phyloP scores from a whole-genome alignment of 2,329 filamentous ascomycete species.

The Trichophyton rubrum region DNA sequence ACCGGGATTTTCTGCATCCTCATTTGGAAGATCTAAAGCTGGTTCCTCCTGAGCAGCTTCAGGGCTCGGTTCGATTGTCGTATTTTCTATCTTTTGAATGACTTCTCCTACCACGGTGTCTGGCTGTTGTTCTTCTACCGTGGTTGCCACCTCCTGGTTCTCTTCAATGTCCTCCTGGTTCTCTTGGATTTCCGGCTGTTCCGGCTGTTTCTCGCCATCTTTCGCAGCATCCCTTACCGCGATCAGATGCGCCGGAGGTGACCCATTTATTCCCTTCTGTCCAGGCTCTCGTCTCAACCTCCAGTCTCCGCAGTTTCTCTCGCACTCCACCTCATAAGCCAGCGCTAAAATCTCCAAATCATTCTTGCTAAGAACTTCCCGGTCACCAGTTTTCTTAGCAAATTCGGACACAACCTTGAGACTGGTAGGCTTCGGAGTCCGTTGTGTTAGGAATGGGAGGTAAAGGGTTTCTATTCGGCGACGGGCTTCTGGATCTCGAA shows the following conservation, averaged over 20 bases:
- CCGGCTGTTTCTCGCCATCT: conserved; percentile 15
- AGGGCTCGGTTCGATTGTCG: conserved; percentile 18
- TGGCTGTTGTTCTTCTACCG: conserved; percentile 12
- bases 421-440: conserved; percentile 62
- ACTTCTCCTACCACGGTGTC: conserved; percentile 19
- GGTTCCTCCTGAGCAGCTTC: neutral
- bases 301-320: conserved; percentile 82
- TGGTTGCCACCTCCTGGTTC: conserved; percentile 19
- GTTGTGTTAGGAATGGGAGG: conserved; percentile 68
- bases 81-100: conserved; percentile 19
- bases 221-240: conserved; percentile 14
- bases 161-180: conserved; percentile 17
- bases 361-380: conserved; percentile 72
- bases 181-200: conserved; percentile 8
- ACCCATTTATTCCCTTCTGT: conserved; percentile 65
- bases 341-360: conserved; percentile 84
- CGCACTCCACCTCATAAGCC: conserved; percentile 87
- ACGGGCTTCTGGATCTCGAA: conserved; percentile 70
- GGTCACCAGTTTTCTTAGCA: conserved; percentile 77
- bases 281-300: conserved; percentile 64
- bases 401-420: conserved; percentile 72
- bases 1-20: neutral
- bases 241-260: conserved; percentile 37
- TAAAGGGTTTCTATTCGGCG: conserved; percentile 71
- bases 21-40: neutral